These are phyloP conservation scores for Sesbania bispinosa DNA, from an alignment of 306 rosid genomes.

Conservation along the genomic window DNA sequence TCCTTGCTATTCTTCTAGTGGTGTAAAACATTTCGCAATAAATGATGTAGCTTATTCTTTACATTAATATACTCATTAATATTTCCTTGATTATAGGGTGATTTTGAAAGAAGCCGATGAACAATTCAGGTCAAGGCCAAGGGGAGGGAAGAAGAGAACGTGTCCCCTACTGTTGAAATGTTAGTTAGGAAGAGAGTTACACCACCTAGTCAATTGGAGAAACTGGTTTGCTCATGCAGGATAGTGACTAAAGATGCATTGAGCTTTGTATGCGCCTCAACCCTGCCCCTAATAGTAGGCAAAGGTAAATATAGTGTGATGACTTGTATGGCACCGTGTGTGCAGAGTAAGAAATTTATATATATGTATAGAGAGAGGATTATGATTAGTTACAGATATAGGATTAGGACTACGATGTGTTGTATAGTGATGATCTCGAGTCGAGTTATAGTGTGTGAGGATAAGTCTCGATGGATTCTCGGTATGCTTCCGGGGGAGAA, in stretches of 20 bases:
- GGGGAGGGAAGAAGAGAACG: conserved; percentile 78
- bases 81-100: conserved; percentile 48
- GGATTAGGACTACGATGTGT: too few relatives aligned
- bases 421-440: too few relatives aligned
- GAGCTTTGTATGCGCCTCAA: too few relatives aligned
- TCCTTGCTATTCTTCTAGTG: background rate
- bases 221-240: conserved; percentile 32
- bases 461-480: too few relatives aligned
- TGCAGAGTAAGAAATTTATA: too few relatives aligned
- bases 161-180: conserved; percentile 69
- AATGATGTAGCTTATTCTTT: background rate
- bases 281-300: too few relatives aligned
- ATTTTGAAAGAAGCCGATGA: conserved; percentile 74
- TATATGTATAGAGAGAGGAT: too few relatives aligned
- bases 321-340: too few relatives aligned
- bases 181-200: conserved; percentile 70
- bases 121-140: conserved; percentile 65
- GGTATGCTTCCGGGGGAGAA: too few relatives aligned
- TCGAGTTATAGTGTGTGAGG: too few relatives aligned
- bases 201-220: conserved; percentile 50
- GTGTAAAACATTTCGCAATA: background rate
- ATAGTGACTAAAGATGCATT: conserved; percentile 1
- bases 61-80: background rate
- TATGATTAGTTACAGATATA: too few relatives aligned
- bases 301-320: too few relatives aligned